Base-by-base conservation (phyloP, 2,329 filamentous ascomycete genomes). In the Amylocarpus encephaloides region DNA sequence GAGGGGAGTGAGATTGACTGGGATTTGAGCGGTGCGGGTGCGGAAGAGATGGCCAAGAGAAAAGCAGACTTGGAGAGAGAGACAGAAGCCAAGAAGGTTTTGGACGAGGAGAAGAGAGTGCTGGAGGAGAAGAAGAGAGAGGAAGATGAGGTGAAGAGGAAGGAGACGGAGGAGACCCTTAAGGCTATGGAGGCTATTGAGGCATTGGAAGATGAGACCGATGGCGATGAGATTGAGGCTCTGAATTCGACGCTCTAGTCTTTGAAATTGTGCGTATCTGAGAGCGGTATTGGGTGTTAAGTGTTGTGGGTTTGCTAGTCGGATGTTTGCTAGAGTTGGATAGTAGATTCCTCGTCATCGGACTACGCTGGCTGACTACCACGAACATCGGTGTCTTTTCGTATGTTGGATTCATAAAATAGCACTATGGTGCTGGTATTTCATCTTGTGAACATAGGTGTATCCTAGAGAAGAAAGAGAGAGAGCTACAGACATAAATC, bases 1-100 rank as follows among this genome's bases (percentile, higher is more conserved):
- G 72, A 78, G n/a, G 85, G 83, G 2, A 85, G 80, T 1, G 79
- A 82, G 62, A 90, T 98, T 61, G 85, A 97, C 67, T 98, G 93
- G 92, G 83, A 85, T 47, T 41, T 47, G 36, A 30, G 29, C 29
- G 34, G 34, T 3, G 22, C 13, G 18, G 29, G 26, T 18, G 30
- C 15, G 16, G 29, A 29, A 15, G 18, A 50, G 41, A 35, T 19
- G 43, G 32, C 22, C n/a, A 40, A 29, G 26, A 16, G 26, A 9
- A 19, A 39, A 32, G 42, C n/a, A 12, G 41, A 15, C 5, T 6
- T 32, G 5, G 33, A 18, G 36, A 29, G n/a, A 15, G 41, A 50
- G 42, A 7, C 22, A 26, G 22, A 26, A 26, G 35, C 19, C 29
- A 26, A 39, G 36, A 43, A 16, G 36, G 38, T 38, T 38, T 39